Conservation (phyloP, 768 basidiomycete species). For the Kwoniella bestiolae region DNA sequence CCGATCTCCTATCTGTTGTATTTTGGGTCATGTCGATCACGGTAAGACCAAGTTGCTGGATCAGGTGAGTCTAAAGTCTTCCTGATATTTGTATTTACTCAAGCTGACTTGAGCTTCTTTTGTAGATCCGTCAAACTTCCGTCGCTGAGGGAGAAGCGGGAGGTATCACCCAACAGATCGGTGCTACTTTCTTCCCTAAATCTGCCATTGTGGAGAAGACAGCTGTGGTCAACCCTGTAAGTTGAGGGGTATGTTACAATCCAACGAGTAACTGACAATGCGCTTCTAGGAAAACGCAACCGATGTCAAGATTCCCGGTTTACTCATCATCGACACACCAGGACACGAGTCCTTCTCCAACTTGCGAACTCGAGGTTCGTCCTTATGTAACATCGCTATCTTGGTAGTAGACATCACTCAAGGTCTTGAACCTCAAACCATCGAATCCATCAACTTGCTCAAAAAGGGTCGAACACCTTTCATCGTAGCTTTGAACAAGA, state of each 20-base stretch:
- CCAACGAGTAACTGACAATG: neutral
- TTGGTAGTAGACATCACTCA: constrained; percentile 99
- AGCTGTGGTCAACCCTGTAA: constrained; percentile 82
- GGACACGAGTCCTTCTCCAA: constrained; percentile 99
- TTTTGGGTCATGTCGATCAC: constrained; percentile 98
- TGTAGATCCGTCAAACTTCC: constrained; percentile 96
- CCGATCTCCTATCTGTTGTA: constrained; percentile 97
- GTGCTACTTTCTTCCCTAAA: constrained; percentile 98
- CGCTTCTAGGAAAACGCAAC: constrained; percentile 70
- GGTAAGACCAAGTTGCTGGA: constrained; percentile 98
- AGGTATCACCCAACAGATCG: constrained; percentile 99
- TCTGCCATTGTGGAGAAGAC: constrained; percentile 94
- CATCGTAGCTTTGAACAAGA: constrained; percentile 99
- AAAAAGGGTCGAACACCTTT: constrained; percentile 95
- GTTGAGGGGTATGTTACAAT: constrained; percentile 17
- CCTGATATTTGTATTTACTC: neutral
- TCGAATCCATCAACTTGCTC: constrained; percentile 90
- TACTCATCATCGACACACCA: constrained; percentile 95
- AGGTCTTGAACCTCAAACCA: constrained; percentile 95
- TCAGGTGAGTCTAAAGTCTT: constrained; percentile 66
- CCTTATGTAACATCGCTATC: constrained; percentile 97
- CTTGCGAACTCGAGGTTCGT: constrained; percentile 90
- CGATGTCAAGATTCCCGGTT: constrained; percentile 96
- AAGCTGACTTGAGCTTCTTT: constrained; percentile 4
- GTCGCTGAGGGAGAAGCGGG: constrained; percentile 99